Percentiles rank a stretch among this genome's conserved stretches.
Conservation (phyloP, 192 early-diverging fungal genomes). For the Backusella circina region DNA sequence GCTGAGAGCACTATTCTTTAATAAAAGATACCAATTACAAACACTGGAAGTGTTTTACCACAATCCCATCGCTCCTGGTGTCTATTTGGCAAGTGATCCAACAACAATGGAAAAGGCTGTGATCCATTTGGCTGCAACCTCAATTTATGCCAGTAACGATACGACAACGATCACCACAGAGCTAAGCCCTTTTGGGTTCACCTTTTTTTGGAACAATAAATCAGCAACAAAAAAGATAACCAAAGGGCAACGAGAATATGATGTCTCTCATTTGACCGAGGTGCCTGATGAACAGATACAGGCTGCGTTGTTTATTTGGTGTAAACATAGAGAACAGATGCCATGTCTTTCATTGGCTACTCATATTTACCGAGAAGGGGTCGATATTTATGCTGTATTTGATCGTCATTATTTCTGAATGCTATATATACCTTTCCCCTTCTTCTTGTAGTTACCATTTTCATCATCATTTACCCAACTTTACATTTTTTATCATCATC, state of each 20-base stretch:
- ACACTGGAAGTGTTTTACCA: neutral
- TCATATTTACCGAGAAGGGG: conserved; percentile 5
- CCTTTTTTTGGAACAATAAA: neutral
- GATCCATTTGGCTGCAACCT: neutral
- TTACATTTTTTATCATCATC: too few relatives aligned
- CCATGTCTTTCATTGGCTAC: conserved; percentile 7
- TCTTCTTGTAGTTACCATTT: neutral
- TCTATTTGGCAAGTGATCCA: neutral
- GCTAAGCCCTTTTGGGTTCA: conserved; percentile 3
- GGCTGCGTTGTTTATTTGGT: conserved; percentile 9
- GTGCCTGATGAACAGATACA: conserved; percentile 11
- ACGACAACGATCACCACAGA: neutral
- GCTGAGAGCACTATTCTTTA: neutral
- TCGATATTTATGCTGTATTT: conserved; percentile 23
- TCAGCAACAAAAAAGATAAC: neutral
- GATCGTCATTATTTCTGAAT: neutral
- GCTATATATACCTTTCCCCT: neutral
- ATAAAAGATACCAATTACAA: neutral
- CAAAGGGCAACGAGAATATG: neutral
- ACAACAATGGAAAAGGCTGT: neutral
- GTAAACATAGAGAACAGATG: neutral
- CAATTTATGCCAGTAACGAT: neutral
- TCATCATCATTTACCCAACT: neutral
- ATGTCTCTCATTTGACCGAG: neutral
- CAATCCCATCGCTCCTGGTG: neutral